A percentile compares a stretch with the other conserved stretches of the same genome.
Conservation (phyloP, 495 filamentous ascomycete species). For the Hypoxylon perforatum region DNA sequence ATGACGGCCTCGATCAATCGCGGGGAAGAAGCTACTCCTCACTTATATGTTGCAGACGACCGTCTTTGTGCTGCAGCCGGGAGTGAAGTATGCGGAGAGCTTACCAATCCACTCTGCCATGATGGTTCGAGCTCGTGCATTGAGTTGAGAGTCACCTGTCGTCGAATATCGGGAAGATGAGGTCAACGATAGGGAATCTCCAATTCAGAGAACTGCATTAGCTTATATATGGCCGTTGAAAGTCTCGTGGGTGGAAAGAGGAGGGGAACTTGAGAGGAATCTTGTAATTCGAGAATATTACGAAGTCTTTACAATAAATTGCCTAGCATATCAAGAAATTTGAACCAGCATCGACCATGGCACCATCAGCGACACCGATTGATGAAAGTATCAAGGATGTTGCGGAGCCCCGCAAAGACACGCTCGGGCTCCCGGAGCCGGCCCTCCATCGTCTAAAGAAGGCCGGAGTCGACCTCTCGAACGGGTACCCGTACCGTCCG, state of each 20-base stretch:
- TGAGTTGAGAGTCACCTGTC: constrained; percentile 11
- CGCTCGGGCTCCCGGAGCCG: constrained; percentile 64
- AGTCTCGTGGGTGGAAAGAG: background rate
- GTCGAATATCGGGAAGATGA: constrained; percentile 12
- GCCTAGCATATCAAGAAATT: too few relatives aligned
- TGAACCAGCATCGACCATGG: too few relatives aligned
- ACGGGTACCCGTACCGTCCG: constrained; percentile 75
- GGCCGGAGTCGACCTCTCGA: constrained; percentile 70
- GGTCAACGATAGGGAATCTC: constrained; percentile 17
- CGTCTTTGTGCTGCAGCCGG: background rate
- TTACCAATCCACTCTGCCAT: constrained; percentile 28
- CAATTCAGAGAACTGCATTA: constrained; percentile 2
- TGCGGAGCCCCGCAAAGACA: constrained; percentile 69
- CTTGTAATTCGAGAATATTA: background rate
- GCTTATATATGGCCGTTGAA: constrained; percentile 26
- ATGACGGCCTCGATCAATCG: constrained; percentile 28
- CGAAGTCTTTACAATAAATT: background rate
- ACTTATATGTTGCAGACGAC: constrained; percentile 14
- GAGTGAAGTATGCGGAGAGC: constrained; percentile 14
- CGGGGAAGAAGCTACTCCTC: constrained; percentile 31
- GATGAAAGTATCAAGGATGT: constrained; percentile 69
- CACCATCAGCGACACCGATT: constrained; percentile 64
- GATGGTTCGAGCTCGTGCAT: constrained; percentile 1
- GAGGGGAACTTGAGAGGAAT: background rate
- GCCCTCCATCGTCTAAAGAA: constrained; percentile 68